Percentiles rank a stretch among this genome's conserved stretches.
phyloP scores from a whole-genome alignment of 1,284 basidiomycete species.

The Ustilago loliicola region DNA sequence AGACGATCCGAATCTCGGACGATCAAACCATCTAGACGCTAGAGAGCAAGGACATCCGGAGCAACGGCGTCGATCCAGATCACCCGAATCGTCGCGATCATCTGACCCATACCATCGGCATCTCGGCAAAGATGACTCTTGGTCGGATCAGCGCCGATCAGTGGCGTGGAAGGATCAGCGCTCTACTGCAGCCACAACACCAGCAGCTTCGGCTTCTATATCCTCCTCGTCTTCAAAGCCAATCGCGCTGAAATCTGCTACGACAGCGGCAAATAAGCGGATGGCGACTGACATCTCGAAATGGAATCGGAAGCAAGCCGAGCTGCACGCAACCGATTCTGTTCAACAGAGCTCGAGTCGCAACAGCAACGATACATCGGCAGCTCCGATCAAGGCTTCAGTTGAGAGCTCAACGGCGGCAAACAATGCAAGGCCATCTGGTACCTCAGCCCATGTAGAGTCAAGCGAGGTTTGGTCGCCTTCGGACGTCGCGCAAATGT shows the following conservation, averaged over 20 bases:
- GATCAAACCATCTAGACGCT: background rate
- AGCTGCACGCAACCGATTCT: slow-evolving; percentile 25
- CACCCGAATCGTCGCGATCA: background rate
- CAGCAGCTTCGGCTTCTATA: background rate
- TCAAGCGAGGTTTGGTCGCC: background rate
- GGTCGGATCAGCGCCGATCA: background rate
- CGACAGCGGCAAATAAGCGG: slow-evolving; percentile 32
- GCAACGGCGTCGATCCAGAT: slow-evolving; percentile 30
- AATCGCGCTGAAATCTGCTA: background rate
- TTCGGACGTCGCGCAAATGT: slow-evolving; percentile 13
- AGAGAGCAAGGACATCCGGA: background rate
- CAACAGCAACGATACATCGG: background rate
- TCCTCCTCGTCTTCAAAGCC: slow-evolving; percentile 7
- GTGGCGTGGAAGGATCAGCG: slow-evolving; percentile 20
- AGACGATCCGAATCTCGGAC: slow-evolving; percentile 16
- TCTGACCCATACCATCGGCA: background rate
- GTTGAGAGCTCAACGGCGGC: background rate
- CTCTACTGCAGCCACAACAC: background rate
- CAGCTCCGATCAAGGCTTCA: background rate
- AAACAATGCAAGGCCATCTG: background rate
- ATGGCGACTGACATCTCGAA: slow-evolving; percentile 38
- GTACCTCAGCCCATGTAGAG: background rate
- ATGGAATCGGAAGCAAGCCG: slow-evolving; percentile 51
- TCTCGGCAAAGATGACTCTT: background rate
- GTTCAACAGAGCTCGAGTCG: background rate